phyloP scores from a whole-genome alignment of 2,329 filamentous ascomycete genomes.

The Fusarium palustre region DNA sequence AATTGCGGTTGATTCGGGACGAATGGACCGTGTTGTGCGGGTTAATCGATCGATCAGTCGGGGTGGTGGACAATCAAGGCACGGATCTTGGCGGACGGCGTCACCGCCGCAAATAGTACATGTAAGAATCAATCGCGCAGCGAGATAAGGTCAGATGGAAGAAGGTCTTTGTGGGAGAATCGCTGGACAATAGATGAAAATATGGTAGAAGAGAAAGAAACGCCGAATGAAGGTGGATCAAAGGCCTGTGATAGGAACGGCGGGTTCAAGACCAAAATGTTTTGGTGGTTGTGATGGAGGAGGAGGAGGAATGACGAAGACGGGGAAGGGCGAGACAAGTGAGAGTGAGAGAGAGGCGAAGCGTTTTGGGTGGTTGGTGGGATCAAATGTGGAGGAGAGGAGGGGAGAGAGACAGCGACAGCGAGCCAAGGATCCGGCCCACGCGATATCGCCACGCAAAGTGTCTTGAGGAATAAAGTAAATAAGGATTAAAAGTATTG shows the following conservation, averaged over 20 bases:
- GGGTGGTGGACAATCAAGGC: conserved; percentile 39
- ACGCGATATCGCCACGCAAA: conserved; percentile 40
- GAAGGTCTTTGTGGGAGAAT: neutral
- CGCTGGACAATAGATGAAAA: conserved; percentile 16
- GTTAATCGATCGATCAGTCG: conserved; percentile 35
- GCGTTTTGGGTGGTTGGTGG: conserved; percentile 32
- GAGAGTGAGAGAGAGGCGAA: conserved; percentile 1
- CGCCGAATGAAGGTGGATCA: conserved; percentile 25
- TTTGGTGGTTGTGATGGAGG: conserved; percentile 20
- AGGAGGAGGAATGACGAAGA: conserved; percentile 32
- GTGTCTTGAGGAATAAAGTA: neutral
- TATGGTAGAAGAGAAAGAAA: conserved; percentile 9
- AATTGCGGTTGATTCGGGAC: conserved; percentile 32
- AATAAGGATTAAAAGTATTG: neutral
- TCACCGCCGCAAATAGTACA: conserved; percentile 48
- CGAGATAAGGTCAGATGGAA: conserved; percentile 20
- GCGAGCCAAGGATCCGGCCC: conserved; percentile 28
- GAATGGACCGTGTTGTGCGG: conserved; percentile 35
- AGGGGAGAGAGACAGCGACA: conserved; percentile 21
- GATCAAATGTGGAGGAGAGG: conserved; percentile 37
- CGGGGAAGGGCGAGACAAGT: conserved; percentile 27
- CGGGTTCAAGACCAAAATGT: conserved; percentile 20
- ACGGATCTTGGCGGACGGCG: conserved; percentile 45
- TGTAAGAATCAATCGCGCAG: conserved; percentile 45
- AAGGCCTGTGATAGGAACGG: conserved; percentile 12